Base-by-base conservation (phyloP, 257 asterid genomes). In the Solanum sejunctum region DNA sequence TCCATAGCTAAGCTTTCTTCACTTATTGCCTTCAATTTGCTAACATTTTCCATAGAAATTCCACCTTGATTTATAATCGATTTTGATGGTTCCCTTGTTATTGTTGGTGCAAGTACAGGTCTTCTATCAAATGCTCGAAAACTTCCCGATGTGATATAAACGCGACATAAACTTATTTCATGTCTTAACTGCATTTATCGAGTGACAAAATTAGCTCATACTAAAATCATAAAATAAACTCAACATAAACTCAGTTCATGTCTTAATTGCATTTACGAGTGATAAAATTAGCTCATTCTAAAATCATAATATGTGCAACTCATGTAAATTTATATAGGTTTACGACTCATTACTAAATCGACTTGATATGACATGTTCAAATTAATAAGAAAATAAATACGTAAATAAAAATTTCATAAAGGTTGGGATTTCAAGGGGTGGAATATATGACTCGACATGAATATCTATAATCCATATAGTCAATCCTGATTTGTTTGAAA, bases 191-290 rank as follows among this genome's bases (percentile, higher is more conserved):
- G 97, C 88, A 85, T 23, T 39, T 17, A 39, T 32, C 23, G n/a
- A 3, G 2, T 36, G 26, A 17, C 0, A 36, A 69, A 69, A 69
- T 69, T 69, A 69, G 77, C 51, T 69, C 77, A 69, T 36, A 36
- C 36, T 36, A 36, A 36, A 36, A 36, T 36, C 41, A 88, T 88
- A 5, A 93, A 85, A 64, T 95, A 95, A 23, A 95, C 93, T 80
- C 98, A 85, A 75, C 98, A 95, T 86, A 95, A 78, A 64, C 96
- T 89, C 87, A 95, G 39, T 83, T 93, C 98, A 60, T 92, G 92
- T 89, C 95, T 84, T 88, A 95, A 84, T 97, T 95, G 97, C 88
- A 85, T 23, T 39, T 17, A 70, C 13, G n/a, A 3, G 4, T 16
- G 26, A 17, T 0, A 36, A 69, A 69, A 69, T 36, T 69, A 69